Base-by-base conservation (phyloP, 2,329 filamentous ascomycete species). In the Monilinia polystroma region DNA sequence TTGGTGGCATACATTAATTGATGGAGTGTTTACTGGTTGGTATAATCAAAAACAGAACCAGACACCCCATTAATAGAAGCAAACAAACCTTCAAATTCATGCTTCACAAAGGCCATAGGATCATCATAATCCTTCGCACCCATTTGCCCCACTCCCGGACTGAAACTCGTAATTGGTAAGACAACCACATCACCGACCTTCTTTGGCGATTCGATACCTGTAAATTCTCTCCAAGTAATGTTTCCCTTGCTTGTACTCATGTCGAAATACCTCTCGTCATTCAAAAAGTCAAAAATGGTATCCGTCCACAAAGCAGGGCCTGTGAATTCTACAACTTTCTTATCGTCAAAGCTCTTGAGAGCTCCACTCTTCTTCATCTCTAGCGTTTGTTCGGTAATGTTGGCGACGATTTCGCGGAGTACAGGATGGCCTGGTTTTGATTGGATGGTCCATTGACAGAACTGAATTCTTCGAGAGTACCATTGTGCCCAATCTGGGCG, bases 371-470 rank as follows among this genome's bases (percentile, higher is more conserved):
- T 82, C 82, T 96, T 93, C 79, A 89, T 85, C 68, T 84, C 82
- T 60, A 98, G 81, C 0, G 93, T 91, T 76, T 93, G 87, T 70
- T 91, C 84, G 0, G 94, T 97, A 75, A 99, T 93, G 72, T 88
- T 90, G 18, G 90, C 84, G 43, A 99, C 92, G 68, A 97, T 86
- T 69, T 97, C 92, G 69, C 93, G 87, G 67, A 99, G 84, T 16
- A 97, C 87, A 0, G 95, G 95, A 77, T 99, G 95, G 14, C 95
- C 95, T 0, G 94, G 90, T 79, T 99, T 99, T 67, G 91, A 83
- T 79, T 98, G 94, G 70, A 99, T 97, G 1, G 95, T 99, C 95
- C 95, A 99, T 78, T 99, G 95, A 80, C 95, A 99, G 79, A 99
- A 98, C 77, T 98, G 95, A 69, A 99, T 93, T 70, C 94, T 87